Conservation (phyloP, 148 eudicot genomes). For the Hydrangea macrophylla region DNA sequence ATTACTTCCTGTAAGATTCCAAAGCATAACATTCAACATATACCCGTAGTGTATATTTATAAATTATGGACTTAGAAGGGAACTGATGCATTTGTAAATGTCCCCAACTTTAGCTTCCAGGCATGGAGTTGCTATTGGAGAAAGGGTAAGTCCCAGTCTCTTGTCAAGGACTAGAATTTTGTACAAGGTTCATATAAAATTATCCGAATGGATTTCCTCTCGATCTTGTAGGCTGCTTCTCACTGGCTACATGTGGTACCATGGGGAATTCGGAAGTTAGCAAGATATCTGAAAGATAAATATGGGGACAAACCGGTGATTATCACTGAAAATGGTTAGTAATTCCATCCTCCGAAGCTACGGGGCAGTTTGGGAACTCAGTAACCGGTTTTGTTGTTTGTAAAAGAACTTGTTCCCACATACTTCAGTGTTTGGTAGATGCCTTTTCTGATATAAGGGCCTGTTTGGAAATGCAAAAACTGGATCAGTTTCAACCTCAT, state of each 20-base stretch:
- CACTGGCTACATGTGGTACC: constrained; percentile 88
- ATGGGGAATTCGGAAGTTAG: constrained; percentile 77
- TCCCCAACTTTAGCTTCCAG: constrained; percentile 48
- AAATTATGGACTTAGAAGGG: neutral
- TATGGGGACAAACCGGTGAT: constrained; percentile 71
- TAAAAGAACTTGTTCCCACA: no score
- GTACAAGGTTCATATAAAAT: constrained; percentile 5
- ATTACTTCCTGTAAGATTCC: constrained; percentile 68
- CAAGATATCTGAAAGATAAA: constrained; percentile 51
- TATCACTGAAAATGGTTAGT: constrained; percentile 84
- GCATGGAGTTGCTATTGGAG: constrained; percentile 78
- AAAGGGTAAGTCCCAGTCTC: constrained; percentile 45
- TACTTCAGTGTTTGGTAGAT: no score
- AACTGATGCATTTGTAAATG: constrained; percentile 13
- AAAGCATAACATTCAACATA: neutral
- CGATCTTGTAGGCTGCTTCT: constrained; percentile 78
- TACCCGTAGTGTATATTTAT: neutral
- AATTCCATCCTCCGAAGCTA: neutral
- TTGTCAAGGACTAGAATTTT: neutral
- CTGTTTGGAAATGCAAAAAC: no score
- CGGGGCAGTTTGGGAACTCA: no score
- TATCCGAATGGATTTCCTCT: neutral
- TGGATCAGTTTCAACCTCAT: no score
- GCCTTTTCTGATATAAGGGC: no score
- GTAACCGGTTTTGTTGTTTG: no score